Evolutionary conservation across 306 rosid genomes (phyloP).

Genomic region (Prunus mume): DNA sequence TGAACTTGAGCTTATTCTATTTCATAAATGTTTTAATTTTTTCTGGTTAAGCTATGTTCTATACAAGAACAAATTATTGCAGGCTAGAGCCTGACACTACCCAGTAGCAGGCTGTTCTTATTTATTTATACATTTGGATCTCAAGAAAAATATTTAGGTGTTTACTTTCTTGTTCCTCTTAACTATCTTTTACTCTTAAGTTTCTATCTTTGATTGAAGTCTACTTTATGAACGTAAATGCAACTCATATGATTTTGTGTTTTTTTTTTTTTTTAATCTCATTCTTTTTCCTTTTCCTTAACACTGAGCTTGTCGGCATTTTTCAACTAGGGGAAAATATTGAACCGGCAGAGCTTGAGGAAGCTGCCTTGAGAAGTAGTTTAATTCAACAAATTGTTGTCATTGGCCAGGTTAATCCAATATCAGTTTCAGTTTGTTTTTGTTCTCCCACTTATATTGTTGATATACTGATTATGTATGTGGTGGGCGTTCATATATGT

Average conservation of each 20-base stretch:
- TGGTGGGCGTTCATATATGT: constrained; percentile 16
- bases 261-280: not conserved
- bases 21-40: not conserved
- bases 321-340: constrained; percentile 75
- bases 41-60: not conserved
- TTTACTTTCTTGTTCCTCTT: no score
- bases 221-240: not conserved
- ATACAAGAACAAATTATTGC: not conserved
- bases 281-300: not conserved
- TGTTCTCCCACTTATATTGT: not conserved
- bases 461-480: constrained; percentile 1
- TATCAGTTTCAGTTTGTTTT: not conserved
- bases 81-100: not conserved
- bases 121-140: no score
- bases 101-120: no score
- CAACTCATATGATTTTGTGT: not conserved
- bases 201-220: not conserved
- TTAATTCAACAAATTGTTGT: constrained; percentile 85
- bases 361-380: constrained; percentile 80
- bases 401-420: constrained; percentile 70
- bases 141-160: no score
- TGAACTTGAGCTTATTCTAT: not conserved
- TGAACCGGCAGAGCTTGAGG: constrained; percentile 85
- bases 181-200: no score
- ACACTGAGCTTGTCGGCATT: not conserved